Percentiles rank a stretch among this genome's conserved stretches.
Conservation (phyloP, 352 stramenopile species). For the Thraustochytrium sp. region DNA sequence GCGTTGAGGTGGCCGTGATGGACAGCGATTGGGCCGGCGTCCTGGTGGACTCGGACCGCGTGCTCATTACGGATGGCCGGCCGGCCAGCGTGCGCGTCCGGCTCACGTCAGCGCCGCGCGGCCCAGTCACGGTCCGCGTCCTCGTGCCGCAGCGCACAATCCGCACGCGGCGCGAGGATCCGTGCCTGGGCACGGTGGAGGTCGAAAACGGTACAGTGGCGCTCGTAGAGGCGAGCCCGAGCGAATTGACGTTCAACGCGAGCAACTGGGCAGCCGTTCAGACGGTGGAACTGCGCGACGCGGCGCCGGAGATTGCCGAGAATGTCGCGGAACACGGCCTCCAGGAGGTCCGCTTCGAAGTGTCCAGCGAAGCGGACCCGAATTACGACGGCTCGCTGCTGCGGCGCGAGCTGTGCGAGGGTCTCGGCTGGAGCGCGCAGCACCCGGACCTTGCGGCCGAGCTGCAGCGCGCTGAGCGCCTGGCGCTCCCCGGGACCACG, state of each 20-base stretch:
- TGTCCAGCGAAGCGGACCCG: constrained; percentile 5
- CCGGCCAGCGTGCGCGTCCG: background rate
- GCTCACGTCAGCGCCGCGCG: background rate
- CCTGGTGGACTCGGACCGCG: background rate
- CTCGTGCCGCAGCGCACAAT: background rate
- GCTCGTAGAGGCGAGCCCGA: background rate
- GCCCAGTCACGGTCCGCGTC: background rate
- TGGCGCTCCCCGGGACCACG: background rate
- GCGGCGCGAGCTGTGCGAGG: background rate
- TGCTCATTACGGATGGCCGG: background rate
- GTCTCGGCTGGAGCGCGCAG: background rate
- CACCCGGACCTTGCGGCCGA: background rate
- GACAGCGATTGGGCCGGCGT: constrained; percentile 29
- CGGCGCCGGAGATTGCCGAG: background rate
- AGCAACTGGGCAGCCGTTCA: background rate
- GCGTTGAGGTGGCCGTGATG: background rate
- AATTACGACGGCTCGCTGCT: constrained; percentile 36
- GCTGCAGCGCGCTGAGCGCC: background rate
- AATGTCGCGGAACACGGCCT: background rate
- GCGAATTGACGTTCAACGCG: background rate
- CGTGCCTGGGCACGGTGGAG: background rate
- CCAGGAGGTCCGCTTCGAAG: constrained; percentile 9
- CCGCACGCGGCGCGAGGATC: background rate
- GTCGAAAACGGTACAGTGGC: background rate
- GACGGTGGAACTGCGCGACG: background rate